These are phyloP conservation scores for Diplodia scrobiculata DNA, from an alignment of 2,329 filamentous ascomycete genomes.

Conservation along the genomic window DNA sequence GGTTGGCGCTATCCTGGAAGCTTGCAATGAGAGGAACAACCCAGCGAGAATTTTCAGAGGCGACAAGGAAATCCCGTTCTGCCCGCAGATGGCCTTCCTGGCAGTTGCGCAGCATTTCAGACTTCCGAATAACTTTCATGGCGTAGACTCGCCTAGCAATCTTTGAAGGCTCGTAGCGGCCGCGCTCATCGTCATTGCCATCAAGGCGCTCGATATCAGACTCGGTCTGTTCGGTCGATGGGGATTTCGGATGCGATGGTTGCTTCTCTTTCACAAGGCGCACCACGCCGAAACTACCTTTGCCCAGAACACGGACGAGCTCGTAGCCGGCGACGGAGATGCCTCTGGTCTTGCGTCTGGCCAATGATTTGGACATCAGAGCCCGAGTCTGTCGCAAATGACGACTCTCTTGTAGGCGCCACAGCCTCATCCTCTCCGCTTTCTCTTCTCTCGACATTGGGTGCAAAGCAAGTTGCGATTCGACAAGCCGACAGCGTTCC, in stretches of 20 bases:
- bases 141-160: constrained; percentile 70
- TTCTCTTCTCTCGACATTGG: constrained; percentile 60
- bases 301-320: constrained; percentile 77
- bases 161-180: constrained; percentile 30
- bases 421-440: constrained; percentile 59
- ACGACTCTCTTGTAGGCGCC: constrained; percentile 68
- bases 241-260: constrained; percentile 13
- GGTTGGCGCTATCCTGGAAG: constrained; percentile 80
- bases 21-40: constrained; percentile 83
- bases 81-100: constrained; percentile 92
- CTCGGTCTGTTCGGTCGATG: constrained; percentile 28
- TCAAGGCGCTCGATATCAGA: constrained; percentile 32
- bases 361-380: constrained; percentile 64
- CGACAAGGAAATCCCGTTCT: constrained; percentile 87
- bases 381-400: constrained; percentile 73
- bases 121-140: constrained; percentile 97
- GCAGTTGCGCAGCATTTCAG: constrained; percentile 83
- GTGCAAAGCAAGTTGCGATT: constrained; percentile 62
- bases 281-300: constrained; percentile 93
- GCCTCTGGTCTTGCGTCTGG: constrained; percentile 52
- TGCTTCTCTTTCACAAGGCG: constrained; percentile 73
- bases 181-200: constrained; percentile 18
- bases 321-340: constrained; percentile 70
- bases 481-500: constrained; percentile 63
- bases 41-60: constrained; percentile 86